Evolutionary conservation across 768 basidiomycete species (phyloP).

Genomic region (Kwoniella botswanensis): DNA sequence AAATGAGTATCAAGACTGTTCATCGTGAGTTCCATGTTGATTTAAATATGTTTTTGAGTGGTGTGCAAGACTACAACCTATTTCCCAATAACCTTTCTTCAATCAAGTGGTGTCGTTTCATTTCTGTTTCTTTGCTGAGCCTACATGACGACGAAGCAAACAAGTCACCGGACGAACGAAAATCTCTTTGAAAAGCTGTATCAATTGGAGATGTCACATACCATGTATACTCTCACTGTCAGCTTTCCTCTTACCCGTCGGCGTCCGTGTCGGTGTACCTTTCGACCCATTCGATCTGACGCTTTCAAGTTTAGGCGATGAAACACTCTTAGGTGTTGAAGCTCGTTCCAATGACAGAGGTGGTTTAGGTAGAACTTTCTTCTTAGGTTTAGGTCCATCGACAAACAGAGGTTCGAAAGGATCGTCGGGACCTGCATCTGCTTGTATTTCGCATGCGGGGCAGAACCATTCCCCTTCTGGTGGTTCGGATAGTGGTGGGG

Average conservation of each 20-base stretch:
- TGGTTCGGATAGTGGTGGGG: conserved; percentile 73
- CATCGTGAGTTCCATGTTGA: not conserved
- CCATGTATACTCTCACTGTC: conserved; percentile 13
- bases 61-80: too few relatives aligned
- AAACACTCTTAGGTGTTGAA: not conserved
- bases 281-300: not conserved
- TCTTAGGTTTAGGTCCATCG: conserved; percentile 15
- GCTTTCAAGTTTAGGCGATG: conserved; percentile 5
- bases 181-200: not conserved
- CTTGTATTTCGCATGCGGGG: conserved; percentile 64
- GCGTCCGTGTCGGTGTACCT: conserved; percentile 13
- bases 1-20: not conserved
- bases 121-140: conserved; percentile 22
- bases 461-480: conserved; percentile 91
- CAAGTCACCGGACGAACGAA: not conserved
- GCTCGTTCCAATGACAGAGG: not conserved
- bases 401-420: conserved; percentile 14
- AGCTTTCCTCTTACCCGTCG: conserved; percentile 10
- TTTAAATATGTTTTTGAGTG: too few relatives aligned
- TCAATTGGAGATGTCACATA: not conserved
- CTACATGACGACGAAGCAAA: not conserved
- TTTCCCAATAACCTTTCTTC: too few relatives aligned
- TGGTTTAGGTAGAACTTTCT: not conserved
- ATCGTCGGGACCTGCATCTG: conserved; percentile 20
- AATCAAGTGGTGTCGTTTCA: not conserved